These are phyloP conservation scores for Fusarium sp. DNA, from an alignment of 2,329 filamentous ascomycete genomes.

Conservation along the genomic window DNA sequence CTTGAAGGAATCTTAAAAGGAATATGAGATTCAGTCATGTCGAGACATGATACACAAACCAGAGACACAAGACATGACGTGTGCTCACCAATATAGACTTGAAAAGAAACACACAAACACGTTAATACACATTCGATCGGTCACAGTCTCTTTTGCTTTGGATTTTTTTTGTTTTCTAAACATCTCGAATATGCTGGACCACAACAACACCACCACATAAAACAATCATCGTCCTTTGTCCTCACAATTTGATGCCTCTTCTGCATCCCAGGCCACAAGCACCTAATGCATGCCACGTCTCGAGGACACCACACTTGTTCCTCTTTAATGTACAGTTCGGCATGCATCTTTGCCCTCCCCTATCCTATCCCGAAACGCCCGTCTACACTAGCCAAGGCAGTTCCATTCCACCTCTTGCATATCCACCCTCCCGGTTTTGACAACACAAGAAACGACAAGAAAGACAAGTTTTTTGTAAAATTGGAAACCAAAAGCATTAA, in stretches of 20 bases:
- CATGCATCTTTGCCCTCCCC: conserved; percentile 29
- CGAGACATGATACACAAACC: background rate
- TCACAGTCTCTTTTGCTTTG: conserved; percentile 34
- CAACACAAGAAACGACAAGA: conserved; percentile 38
- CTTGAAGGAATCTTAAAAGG: background rate
- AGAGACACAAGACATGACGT: background rate
- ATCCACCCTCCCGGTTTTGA: conserved; percentile 24
- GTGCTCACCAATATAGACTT: background rate
- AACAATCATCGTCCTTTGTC: conserved; percentile 14
- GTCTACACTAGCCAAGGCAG: conserved; percentile 37
- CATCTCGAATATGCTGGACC: conserved; percentile 37
- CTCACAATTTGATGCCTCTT: conserved; percentile 4
- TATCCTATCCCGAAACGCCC: conserved; percentile 22
- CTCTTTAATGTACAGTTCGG: conserved; percentile 44
- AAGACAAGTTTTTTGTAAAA: conserved; percentile 26
- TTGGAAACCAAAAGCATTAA: conserved; percentile 39
- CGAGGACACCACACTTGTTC: conserved; percentile 34
- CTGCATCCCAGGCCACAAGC: conserved; percentile 8
- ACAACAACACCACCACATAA: conserved; percentile 19
- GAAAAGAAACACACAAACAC: background rate
- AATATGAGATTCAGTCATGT: background rate
- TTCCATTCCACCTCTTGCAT: conserved; percentile 37
- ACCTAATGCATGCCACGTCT: conserved; percentile 29
- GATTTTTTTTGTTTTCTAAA: conserved; percentile 38
- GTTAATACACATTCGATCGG: conserved; percentile 12